Percentiles rank a stretch among this genome's conserved stretches.
phyloP scores from a whole-genome alignment of 2,329 filamentous ascomycete species.

The Xylogone sp. region DNA sequence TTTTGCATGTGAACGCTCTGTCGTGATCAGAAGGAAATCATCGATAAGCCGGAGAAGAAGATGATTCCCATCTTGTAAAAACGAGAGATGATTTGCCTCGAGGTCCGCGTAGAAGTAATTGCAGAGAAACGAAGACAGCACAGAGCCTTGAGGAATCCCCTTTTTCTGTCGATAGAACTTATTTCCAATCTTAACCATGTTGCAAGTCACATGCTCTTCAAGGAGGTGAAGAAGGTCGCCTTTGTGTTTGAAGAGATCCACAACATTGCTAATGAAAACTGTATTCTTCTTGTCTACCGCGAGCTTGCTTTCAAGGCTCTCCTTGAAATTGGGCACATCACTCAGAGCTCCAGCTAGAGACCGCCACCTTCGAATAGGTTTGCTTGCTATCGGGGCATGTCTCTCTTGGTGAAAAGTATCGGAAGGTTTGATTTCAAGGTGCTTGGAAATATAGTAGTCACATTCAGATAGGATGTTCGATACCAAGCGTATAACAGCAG shows the following conservation, averaged over 20 bases:
- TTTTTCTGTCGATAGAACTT: constrained; percentile 81
- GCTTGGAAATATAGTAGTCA: constrained; percentile 68
- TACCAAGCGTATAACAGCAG: constrained; percentile 65
- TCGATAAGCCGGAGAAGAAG: constrained; percentile 82
- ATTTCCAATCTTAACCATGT: constrained; percentile 85
- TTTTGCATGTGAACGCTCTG: constrained; percentile 60
- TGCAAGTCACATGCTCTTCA: constrained; percentile 74
- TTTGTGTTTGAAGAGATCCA: constrained; percentile 53
- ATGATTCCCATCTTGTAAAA: constrained; percentile 55
- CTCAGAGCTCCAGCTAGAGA: constrained; percentile 21
- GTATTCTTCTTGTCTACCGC: constrained; percentile 50
- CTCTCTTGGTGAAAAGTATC: constrained; percentile 13
- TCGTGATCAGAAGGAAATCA: constrained; percentile 87
- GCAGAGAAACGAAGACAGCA: constrained; percentile 82
- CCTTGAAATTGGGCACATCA: constrained; percentile 25
- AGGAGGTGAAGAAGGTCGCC: constrained; percentile 66
- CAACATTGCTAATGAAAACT: constrained; percentile 70
- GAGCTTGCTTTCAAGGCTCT: constrained; percentile 20
- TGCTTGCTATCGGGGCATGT: constrained; percentile 5
- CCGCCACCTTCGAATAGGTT: constrained; percentile 24
- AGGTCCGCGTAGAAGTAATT: constrained; percentile 95
- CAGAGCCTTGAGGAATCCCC: constrained; percentile 91
- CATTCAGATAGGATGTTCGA: constrained; percentile 49
- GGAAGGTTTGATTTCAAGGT: constrained; percentile 64
- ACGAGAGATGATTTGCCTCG: constrained; percentile 65